Evolutionary conservation across 1,139 yeast species (phyloP).

Genomic region (Kluyveromyces sp.): DNA sequence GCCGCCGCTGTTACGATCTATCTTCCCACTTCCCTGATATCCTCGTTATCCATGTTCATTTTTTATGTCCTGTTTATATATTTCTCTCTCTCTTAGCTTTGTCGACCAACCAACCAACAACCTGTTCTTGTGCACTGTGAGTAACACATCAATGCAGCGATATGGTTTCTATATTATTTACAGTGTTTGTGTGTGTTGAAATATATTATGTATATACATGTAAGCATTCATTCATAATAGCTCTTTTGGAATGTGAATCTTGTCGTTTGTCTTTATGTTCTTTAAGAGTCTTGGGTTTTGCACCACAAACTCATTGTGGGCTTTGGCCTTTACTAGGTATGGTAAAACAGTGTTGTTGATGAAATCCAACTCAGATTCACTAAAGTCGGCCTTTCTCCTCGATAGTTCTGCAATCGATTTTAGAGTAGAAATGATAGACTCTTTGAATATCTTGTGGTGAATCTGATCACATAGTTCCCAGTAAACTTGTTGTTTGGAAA

Average conservation of each 20-base stretch:
- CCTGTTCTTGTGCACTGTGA: too few relatives aligned
- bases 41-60: not conserved
- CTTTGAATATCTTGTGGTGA: conserved; percentile 5
- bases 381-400: conserved; percentile 10
- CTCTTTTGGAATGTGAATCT: conserved; percentile 3
- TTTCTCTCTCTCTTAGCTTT: too few relatives aligned
- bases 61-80: too few relatives aligned
- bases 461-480: conserved; percentile 9
- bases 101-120: too few relatives aligned
- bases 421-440: conserved; percentile 11
- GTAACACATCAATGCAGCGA: too few relatives aligned
- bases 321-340: conserved; percentile 8
- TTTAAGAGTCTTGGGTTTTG: conserved; percentile 6
- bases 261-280: not conserved
- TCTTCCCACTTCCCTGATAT: not conserved
- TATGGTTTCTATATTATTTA: not conserved
- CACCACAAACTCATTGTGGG: conserved; percentile 1
- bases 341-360: conserved; percentile 11
- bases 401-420: conserved; percentile 12
- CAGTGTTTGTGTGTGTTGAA: not conserved
- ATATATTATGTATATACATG: conserved; percentile 5
- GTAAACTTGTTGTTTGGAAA: conserved; percentile 7
- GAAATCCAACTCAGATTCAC: conserved; percentile 8
- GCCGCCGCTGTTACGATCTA: not conserved
- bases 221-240: conserved; percentile 3